A percentile compares a stretch with the other conserved stretches of the same genome.
Evolutionary conservation across 2,329 filamentous ascomycete genomes (phyloP).

Genomic region (Sporothrix variecibatus): DNA sequence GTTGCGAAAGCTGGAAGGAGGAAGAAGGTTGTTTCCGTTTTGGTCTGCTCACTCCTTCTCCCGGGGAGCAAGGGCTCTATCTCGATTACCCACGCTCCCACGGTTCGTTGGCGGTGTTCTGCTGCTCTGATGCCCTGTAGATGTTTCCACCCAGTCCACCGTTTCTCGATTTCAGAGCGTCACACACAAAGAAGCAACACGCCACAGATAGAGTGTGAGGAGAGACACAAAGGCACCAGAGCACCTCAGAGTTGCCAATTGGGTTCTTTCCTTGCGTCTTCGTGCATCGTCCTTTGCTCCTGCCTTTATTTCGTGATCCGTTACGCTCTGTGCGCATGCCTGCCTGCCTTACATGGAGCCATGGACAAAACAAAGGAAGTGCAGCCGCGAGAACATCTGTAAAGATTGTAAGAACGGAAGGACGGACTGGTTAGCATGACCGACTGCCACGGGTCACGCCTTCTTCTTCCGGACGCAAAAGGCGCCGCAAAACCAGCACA

Average conservation of each 20-base stretch:
- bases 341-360: background rate
- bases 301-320: background rate
- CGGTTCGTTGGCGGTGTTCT: background rate
- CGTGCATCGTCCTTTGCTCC: constrained; percentile 4
- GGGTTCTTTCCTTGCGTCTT: background rate
- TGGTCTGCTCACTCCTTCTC: background rate
- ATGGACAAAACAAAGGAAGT: constrained; percentile 10
- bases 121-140: background rate
- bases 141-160: background rate
- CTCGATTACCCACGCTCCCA: background rate
- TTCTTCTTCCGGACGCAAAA: background rate
- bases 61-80: background rate
- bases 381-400: background rate
- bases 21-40: constrained; percentile 11
- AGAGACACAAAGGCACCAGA: background rate
- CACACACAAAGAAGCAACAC: background rate
- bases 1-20: background rate
- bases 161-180: background rate
- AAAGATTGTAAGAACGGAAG: background rate
- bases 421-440: background rate
- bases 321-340: background rate
- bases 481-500: background rate
- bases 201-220: background rate
- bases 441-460: background rate
- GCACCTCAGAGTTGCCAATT: background rate